Percentiles rank a stretch among this genome's conserved stretches.
These are phyloP conservation scores for Onygenales sp. DNA, from an alignment of 2,329 filamentous ascomycete genomes.

Conservation along the genomic window DNA sequence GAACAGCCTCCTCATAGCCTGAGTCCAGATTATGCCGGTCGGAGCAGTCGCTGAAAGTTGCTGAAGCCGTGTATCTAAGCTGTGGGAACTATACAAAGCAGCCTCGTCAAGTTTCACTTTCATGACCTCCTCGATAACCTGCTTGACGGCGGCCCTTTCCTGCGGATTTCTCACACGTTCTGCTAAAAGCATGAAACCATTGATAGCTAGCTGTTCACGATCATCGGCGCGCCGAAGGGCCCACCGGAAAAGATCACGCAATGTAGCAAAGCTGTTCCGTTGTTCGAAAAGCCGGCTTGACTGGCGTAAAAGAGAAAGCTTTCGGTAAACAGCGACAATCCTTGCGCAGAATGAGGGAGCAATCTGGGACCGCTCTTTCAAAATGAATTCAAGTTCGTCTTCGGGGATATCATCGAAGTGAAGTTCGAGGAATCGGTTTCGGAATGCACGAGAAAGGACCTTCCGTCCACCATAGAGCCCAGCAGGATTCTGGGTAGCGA, in stretches of 20 bases:
- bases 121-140: slow-evolving; percentile 82
- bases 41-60: slow-evolving; percentile 25
- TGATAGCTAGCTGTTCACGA: slow-evolving; percentile 76
- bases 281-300: slow-evolving; percentile 89
- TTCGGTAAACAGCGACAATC: slow-evolving; percentile 89
- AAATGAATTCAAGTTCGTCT: slow-evolving; percentile 80
- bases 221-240: slow-evolving; percentile 75
- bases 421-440: slow-evolving; percentile 91
- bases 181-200: slow-evolving; percentile 93
- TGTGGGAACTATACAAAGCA: slow-evolving; percentile 57
- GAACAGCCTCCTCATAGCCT: slow-evolving; percentile 85
- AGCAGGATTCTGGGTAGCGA: slow-evolving; percentile 94
- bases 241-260: slow-evolving; percentile 95
- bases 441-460: slow-evolving; percentile 82
- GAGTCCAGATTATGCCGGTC: slow-evolving; percentile 73
- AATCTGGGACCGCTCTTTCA: slow-evolving; percentile 80
- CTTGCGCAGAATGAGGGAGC: slow-evolving; percentile 83
- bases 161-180: slow-evolving; percentile 89
- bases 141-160: slow-evolving; percentile 74
- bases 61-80: slow-evolving; percentile 47
- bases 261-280: slow-evolving; percentile 91
- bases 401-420: slow-evolving; percentile 98
- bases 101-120: slow-evolving; percentile 71
- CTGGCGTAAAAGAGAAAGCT: slow-evolving; percentile 81
- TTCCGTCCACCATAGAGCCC: slow-evolving; percentile 94